Conservation (phyloP, 495 filamentous ascomycete genomes). For the Trypethelium eluteriae region DNA sequence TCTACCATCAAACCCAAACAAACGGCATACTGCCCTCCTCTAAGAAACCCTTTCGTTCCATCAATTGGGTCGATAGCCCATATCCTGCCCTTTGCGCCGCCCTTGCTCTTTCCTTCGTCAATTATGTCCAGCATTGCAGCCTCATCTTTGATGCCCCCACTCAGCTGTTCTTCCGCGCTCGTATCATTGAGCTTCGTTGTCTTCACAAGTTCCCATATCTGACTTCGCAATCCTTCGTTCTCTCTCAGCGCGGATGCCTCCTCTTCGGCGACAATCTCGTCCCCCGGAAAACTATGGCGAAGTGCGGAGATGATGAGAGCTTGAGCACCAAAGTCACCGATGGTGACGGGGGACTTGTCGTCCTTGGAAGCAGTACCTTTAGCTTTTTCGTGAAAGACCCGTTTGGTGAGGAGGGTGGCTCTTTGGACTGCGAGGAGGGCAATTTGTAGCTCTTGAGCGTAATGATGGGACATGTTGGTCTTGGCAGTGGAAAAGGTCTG, state of each 20-base stretch:
- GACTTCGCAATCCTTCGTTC: conserved; percentile 55
- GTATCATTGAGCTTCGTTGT: conserved; percentile 62
- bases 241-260: conserved; percentile 70
- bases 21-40: conserved; percentile 96
- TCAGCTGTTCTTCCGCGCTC: conserved; percentile 56
- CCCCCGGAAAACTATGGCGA: conserved; percentile 76
- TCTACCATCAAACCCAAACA: conserved; percentile 87
- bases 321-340: conserved; percentile 96
- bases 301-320: conserved; percentile 89
- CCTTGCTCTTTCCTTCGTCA: conserved; percentile 71
- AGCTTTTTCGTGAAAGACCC: conserved; percentile 82
- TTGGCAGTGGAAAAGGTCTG: conserved; percentile 20
- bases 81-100: conserved; percentile 73
- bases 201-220: conserved; percentile 77
- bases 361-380: conserved; percentile 92
- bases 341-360: conserved; percentile 92
- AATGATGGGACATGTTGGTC: conserved; percentile 42
- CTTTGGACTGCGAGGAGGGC: conserved; percentile 90
- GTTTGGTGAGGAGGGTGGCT: conserved; percentile 79
- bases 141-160: conserved; percentile 60
- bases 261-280: conserved; percentile 92
- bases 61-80: conserved; percentile 98
- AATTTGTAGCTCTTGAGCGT: conserved; percentile 73
- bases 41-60: conserved; percentile 91
- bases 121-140: conserved; percentile 79